phyloP scores from a whole-genome alignment of 2,329 filamentous ascomycete genomes.

The Daldinia sp. region DNA sequence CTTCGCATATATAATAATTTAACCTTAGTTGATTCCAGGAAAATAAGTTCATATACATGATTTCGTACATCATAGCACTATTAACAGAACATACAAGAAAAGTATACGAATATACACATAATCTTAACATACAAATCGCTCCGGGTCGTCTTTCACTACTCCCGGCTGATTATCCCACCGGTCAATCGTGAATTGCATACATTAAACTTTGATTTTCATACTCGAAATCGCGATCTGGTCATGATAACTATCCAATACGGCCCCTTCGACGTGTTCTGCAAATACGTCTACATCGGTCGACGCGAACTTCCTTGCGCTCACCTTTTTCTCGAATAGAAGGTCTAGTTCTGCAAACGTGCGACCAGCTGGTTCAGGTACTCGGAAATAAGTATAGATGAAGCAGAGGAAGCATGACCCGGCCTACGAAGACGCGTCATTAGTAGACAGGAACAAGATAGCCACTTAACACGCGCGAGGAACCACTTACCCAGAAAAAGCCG shows the following conservation, averaged over 20 bases:
- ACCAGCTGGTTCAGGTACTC: conserved; percentile 80
- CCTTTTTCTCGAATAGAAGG: conserved; percentile 77
- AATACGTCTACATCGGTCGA: conserved; percentile 65
- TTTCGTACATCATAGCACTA: neutral
- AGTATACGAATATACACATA: neutral
- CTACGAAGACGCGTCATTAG: conserved; percentile 45
- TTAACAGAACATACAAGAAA: neutral
- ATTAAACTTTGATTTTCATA: conserved; percentile 39
- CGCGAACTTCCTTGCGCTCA: conserved; percentile 78
- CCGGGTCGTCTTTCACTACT: neutral
- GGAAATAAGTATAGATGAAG: conserved; percentile 82
- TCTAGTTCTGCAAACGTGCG: conserved; percentile 88
- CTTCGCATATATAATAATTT: neutral
- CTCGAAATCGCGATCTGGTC: conserved; percentile 49
- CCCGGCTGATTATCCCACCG: neutral
- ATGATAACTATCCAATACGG: conserved; percentile 59
- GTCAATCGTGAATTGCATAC: neutral
- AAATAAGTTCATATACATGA: neutral
- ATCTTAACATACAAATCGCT: conserved; percentile 5
- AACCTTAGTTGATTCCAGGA: neutral
- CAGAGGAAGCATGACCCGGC: conserved; percentile 81
- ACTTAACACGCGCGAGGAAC: neutral
- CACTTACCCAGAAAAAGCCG: conserved; percentile 81
- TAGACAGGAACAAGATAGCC: neutral
- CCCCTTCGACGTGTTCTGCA: conserved; percentile 57